Evolutionary conservation across 257 asterid species (phyloP), one percentile per base, ranked within the genome.

Genomic region (Solanum tarijense): DNA sequence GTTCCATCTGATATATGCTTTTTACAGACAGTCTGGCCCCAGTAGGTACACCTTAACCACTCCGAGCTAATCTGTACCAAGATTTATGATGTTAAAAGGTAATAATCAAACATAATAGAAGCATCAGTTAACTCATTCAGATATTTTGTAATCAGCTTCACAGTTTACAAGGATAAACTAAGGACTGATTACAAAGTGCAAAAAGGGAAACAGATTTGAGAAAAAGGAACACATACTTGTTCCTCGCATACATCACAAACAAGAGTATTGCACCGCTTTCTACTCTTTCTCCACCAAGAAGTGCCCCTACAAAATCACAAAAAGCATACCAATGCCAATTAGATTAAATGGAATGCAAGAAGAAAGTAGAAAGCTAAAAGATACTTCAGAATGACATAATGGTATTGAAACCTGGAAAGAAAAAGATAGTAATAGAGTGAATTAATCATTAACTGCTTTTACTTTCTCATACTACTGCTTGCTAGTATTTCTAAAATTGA

Each of bases 171-270:
- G 52, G 74, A 62, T 34, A 52, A 58, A 58, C 68, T 58, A 75
- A 76, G 55, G 84, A 41, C 13, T 25, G 65, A 27, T 25, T 79
- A 41, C 36, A 2, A 41, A 79, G 38, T 79, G 25, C 85, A 79
- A 46, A 79, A 79, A 5, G 18, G 85, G 5, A 27, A 5, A 39
- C 35, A 27, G 38, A 27, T 79, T 79, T 46, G 66, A 79, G 38
- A 31, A 27, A 79, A 32, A 23, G 66, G 66, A 79, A 27, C 66
- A 79, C 85, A 25, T 14, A 79, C 85, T 46, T 79, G 66, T 29
- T 79, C 85, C 85, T 79, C 85, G 12, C 85, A 79, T 27, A 79
- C 85, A 79, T 79, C 85, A 79, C 85, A 79, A 79, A 79, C 36
- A 79, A 14, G 38, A 13, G 36, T 79, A 25, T 79, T 79, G 25